Evolutionary conservation across 2,329 filamentous ascomycete genomes (phyloP).

Genomic region (Onygenales sp.): DNA sequence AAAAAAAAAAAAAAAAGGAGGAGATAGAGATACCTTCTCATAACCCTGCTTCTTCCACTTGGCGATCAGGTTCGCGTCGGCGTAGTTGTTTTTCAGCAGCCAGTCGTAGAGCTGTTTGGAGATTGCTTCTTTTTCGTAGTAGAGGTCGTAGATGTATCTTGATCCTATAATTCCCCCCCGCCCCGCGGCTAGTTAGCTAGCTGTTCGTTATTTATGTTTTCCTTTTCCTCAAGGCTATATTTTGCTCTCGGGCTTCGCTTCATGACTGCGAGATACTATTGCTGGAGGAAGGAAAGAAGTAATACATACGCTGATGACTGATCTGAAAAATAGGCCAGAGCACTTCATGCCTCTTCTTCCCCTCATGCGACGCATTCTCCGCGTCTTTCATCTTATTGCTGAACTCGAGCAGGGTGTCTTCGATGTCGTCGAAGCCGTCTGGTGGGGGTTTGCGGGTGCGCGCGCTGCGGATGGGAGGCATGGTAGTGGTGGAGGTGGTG

Average conservation of each 20-base stretch:
- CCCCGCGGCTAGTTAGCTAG: neutral
- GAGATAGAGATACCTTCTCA: no score
- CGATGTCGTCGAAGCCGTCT: constrained; percentile 58
- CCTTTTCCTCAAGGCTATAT: no score
- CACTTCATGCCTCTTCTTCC: constrained; percentile 82
- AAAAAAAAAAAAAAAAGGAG: no score
- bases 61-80: constrained; percentile 87
- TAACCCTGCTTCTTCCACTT: constrained; percentile 99
- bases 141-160: constrained; percentile 93
- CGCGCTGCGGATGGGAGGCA: constrained; percentile 53
- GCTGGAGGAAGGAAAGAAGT: no score
- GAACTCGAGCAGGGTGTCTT: constrained; percentile 59
- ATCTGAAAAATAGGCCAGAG: constrained; percentile 98
- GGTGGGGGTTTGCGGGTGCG: constrained; percentile 55
- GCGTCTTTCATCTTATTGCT: constrained; percentile 66
- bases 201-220: no score
- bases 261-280: no score
- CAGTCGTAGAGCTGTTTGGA: constrained; percentile 88
- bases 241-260: no score
- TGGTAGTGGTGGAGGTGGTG: constrained; percentile 19
- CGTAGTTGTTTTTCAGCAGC: constrained; percentile 92
- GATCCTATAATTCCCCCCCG: constrained; percentile 42
- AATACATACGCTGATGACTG: constrained; percentile 67
- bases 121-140: constrained; percentile 96
- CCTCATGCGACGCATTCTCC: constrained; percentile 71